Conservation (phyloP, 2,329 filamentous ascomycete genomes). For the Biscogniauxia marginata region DNA sequence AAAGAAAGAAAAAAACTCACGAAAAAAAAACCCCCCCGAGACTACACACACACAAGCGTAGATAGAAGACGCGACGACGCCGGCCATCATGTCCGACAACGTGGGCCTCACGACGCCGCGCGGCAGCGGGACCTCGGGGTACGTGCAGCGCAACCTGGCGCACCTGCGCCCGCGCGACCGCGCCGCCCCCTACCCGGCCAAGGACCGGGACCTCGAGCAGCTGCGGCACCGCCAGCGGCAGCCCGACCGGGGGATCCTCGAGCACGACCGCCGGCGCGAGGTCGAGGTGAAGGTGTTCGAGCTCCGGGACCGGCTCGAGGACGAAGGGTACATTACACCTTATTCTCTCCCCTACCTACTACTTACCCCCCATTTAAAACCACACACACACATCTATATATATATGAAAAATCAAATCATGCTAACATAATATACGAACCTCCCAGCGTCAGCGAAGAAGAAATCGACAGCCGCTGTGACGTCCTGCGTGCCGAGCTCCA, state of each 20-base stretch:
- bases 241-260: conserved; percentile 88
- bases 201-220: conserved; percentile 64
- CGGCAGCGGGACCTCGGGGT: conserved; percentile 93
- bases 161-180: conserved; percentile 82
- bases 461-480: conserved; percentile 78
- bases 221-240: conserved; percentile 76
- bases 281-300: conserved; percentile 94
- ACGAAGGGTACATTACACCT: conserved; percentile 66
- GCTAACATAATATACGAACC: background rate
- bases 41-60: too few species aligned
- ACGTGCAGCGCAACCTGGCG: conserved; percentile 94
- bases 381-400: background rate
- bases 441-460: conserved; percentile 76
- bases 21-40: background rate
- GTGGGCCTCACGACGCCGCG: conserved; percentile 93
- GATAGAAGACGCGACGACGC: too few species aligned
- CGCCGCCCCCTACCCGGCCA: conserved; percentile 69
- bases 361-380: background rate
- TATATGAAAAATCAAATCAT: conserved; percentile 14
- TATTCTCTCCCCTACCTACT: background rate
- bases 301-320: conserved; percentile 85
- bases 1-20: too few species aligned
- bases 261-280: conserved; percentile 88
- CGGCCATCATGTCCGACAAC: conserved; percentile 95
- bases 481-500: conserved; percentile 63